Conservation (phyloP, 495 filamentous ascomycete genomes). For the Xylaria flabelliformis region DNA sequence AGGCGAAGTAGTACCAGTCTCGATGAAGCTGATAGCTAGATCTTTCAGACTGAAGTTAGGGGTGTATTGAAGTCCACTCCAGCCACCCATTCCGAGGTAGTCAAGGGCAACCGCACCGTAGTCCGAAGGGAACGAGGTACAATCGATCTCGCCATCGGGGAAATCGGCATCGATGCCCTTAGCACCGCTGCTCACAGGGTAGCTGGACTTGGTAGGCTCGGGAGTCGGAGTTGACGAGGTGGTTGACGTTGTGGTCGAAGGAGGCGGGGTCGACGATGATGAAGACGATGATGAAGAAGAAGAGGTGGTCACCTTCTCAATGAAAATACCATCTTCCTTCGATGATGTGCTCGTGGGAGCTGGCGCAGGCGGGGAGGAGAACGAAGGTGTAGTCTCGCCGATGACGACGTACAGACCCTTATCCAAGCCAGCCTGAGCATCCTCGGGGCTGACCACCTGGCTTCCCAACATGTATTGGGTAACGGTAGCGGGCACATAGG, state of each 20-base stretch:
- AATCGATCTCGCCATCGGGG: constrained; percentile 76
- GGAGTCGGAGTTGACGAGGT: constrained; percentile 28
- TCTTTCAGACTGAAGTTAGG: constrained; percentile 45
- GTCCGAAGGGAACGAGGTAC: constrained; percentile 74
- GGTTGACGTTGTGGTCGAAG: constrained; percentile 28
- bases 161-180: constrained; percentile 71
- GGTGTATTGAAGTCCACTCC: constrained; percentile 77
- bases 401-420: constrained; percentile 60
- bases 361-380: constrained; percentile 46
- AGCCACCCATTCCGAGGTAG: constrained; percentile 75
- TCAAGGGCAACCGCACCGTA: constrained; percentile 79
- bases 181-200: constrained; percentile 41
- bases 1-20: constrained; percentile 67
- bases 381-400: constrained; percentile 53
- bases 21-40: constrained; percentile 56
- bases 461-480: constrained; percentile 67
- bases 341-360: constrained; percentile 38
- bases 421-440: constrained; percentile 68
- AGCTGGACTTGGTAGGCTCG: constrained; percentile 11
- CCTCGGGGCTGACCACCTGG: constrained; percentile 54
- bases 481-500: constrained; percentile 57
- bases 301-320: constrained; percentile 39
- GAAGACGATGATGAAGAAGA: constrained; percentile 36
- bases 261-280: constrained; percentile 30
- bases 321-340: constrained; percentile 40